These are phyloP conservation scores for Phytopythium mirpurense DNA, from an alignment of 352 stramenopile species.

Conservation along the genomic window DNA sequence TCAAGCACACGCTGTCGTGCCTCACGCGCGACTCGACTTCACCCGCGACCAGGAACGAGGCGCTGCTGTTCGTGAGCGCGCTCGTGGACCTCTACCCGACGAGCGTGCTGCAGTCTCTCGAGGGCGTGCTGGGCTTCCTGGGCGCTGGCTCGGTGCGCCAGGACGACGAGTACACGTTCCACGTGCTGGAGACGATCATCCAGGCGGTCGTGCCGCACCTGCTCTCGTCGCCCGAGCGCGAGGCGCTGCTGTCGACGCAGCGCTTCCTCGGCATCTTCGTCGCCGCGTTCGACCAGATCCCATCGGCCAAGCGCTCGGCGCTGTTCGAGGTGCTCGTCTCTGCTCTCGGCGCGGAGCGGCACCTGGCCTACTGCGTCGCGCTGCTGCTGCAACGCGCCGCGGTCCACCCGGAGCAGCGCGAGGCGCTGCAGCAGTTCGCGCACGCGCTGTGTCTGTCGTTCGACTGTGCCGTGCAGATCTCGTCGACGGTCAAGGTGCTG, in stretches of 20 bases:
- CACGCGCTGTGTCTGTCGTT: constrained; percentile 62
- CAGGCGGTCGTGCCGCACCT: constrained; percentile 78
- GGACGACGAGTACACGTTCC: constrained; percentile 84
- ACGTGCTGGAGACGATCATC: constrained; percentile 84
- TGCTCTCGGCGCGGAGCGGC: constrained; percentile 38
- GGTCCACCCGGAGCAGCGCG: constrained; percentile 18
- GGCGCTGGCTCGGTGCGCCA: constrained; percentile 52
- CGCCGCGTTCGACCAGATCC: constrained; percentile 63
- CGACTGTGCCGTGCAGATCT: constrained; percentile 51
- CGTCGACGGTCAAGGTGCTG: constrained; percentile 49
- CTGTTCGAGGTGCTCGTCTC: constrained; percentile 67
- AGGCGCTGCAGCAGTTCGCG: constrained; percentile 62
- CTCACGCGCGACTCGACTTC: constrained; percentile 50
- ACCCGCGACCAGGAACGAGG: constrained; percentile 76
- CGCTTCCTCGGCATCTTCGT: constrained; percentile 80
- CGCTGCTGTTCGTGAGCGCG: constrained; percentile 74
- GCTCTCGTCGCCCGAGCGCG: constrained; percentile 10
- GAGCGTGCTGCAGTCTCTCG: constrained; percentile 69
- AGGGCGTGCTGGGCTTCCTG: constrained; percentile 72
- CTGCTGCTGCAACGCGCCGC: constrained; percentile 43
- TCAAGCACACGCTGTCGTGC: constrained; percentile 73
- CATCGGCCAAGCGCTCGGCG: constrained; percentile 39
- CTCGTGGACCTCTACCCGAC: constrained; percentile 70
- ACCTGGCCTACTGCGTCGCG: constrained; percentile 47
- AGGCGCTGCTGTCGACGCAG: constrained; percentile 45